Evolutionary conservation across 371 early-diverging fungal genomes (phyloP).

Genomic region (Choanephora cucurbitarum): DNA sequence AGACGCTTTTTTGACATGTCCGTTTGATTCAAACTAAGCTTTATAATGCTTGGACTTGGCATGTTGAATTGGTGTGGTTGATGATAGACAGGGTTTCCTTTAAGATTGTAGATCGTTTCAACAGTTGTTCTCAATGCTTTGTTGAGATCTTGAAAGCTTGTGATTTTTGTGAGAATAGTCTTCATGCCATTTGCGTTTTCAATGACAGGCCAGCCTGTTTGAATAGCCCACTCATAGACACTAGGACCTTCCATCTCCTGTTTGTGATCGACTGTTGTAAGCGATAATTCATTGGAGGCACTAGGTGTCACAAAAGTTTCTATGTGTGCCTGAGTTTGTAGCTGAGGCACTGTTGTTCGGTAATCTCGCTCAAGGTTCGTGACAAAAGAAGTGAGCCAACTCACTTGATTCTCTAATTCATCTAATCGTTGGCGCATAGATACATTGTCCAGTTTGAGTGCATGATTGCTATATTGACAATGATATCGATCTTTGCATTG

Average conservation of each 20-base stretch:
- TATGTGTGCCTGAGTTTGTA: conserved; percentile 14
- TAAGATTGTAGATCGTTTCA: conserved; percentile 8
- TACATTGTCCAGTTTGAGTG: conserved; percentile 23
- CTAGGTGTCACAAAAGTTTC: conserved; percentile 8
- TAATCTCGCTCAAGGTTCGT: conserved; percentile 17
- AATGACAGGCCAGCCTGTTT: conserved; percentile 31
- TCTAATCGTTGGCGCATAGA: conserved; percentile 33
- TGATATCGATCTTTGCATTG: conserved; percentile 32
- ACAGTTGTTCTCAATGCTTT: conserved; percentile 26
- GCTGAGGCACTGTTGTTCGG: conserved; percentile 17
- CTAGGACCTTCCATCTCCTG: conserved; percentile 7
- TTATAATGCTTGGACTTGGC: neutral
- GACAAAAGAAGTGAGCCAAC: conserved; percentile 15
- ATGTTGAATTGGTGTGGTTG: neutral
- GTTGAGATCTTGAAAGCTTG: conserved; percentile 28
- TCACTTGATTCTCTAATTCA: conserved; percentile 25
- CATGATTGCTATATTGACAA: conserved; percentile 34
- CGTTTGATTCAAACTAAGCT: neutral
- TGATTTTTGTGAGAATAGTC: conserved; percentile 32
- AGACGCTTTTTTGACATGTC: neutral
- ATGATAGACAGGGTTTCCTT: conserved; percentile 12
- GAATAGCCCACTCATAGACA: conserved; percentile 27
- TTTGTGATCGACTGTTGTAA: neutral
- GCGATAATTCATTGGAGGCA: neutral
- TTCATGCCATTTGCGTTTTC: conserved; percentile 22